These are phyloP conservation scores for Albophoma yamanashiensis DNA, from an alignment of 2,329 filamentous ascomycete species.

Conservation along the genomic window DNA sequence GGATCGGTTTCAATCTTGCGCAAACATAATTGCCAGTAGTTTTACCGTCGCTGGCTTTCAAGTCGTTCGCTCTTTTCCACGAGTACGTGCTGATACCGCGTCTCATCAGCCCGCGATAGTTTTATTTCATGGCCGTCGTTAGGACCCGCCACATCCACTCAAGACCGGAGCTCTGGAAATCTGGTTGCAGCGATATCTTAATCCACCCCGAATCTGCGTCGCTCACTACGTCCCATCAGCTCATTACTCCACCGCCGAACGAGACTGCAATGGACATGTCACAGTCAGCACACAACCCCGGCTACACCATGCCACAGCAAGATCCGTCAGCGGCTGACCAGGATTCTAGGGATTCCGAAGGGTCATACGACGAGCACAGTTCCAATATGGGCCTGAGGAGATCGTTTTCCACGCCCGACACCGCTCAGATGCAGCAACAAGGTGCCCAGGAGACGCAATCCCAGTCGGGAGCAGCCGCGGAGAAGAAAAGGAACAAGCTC, in stretches of 20 bases:
- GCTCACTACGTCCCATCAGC: conserved; percentile 35
- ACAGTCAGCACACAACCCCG: conserved; percentile 22
- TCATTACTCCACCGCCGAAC: conserved; percentile 30
- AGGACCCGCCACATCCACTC: conserved; percentile 18
- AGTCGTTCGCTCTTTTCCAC: not conserved
- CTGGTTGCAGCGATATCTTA: conserved; percentile 7
- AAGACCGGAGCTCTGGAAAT: conserved; percentile 19
- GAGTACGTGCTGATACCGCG: not conserved
- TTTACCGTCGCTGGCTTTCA: not conserved
- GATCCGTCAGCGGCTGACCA: conserved; percentile 16
- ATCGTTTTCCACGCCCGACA: conserved; percentile 38
- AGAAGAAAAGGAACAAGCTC: conserved; percentile 71
- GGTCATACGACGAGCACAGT: conserved; percentile 24
- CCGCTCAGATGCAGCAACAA: conserved; percentile 28
- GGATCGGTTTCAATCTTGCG: not conserved
- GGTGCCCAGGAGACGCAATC: conserved; percentile 14
- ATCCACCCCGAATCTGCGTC: not conserved
- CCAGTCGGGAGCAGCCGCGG: conserved; percentile 24
- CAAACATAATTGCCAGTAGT: not conserved
- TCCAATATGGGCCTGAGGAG: conserved; percentile 30
- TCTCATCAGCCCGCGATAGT: not conserved
- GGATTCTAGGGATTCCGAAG: conserved; percentile 20
- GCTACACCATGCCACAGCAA: conserved; percentile 17
- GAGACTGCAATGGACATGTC: conserved; percentile 30
- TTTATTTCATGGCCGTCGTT: conserved; percentile 24